Evolutionary conservation across 2,329 filamentous ascomycete species (phyloP), one percentile per base, ranked within the genome.

Genomic region (Aspergillus sp.): DNA sequence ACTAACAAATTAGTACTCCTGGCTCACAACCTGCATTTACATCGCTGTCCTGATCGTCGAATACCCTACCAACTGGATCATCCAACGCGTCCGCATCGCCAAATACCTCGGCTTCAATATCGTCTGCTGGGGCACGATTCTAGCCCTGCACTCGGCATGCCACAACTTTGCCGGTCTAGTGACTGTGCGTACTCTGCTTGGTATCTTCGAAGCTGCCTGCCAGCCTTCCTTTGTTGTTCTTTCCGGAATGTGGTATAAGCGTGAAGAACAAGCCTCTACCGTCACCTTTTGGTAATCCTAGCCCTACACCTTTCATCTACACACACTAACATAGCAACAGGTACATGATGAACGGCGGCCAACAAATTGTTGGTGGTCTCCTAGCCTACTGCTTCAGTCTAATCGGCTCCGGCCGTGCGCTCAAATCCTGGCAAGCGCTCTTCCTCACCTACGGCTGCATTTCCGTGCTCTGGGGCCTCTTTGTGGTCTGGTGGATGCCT

Each of bases 261-360:
- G 87, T 36, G 83, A 88, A 58, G 88, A 91, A 66, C 89, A 91
- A 69, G 83, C 87, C 0, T 73, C 83, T 0, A 83, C 85, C 5
- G 87, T 90, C 3, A 88, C 87, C 0, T 90, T 86, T 73, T 91
- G 88, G 88, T 86, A 80, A 62, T 67, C 62, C 23, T 4, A 11
- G 8, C 23, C 48, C 39, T 53, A 32, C 6, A 2, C 3, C 4
- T 8, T 27, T 42, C 6, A 19, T 27, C 19, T 11, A 25, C 25
- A n/a, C 5, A 10, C 23, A 7, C 19, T 49, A 54, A 64, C n/a
- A 5, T 3, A 3, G 1, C 4, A 3, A 8, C 38, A 78, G 78
- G 75, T 88, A 89, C 73, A 90, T 90, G 85, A 91, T 90, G 87
- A 91, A 91, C 70, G 88, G 89, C 2, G 82, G 81, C 0, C 88